Percentiles rank a stretch among this genome's conserved stretches.
Evolutionary conservation across 495 filamentous ascomycete species (phyloP).

Genomic region (Annulohypoxylon bovei): DNA sequence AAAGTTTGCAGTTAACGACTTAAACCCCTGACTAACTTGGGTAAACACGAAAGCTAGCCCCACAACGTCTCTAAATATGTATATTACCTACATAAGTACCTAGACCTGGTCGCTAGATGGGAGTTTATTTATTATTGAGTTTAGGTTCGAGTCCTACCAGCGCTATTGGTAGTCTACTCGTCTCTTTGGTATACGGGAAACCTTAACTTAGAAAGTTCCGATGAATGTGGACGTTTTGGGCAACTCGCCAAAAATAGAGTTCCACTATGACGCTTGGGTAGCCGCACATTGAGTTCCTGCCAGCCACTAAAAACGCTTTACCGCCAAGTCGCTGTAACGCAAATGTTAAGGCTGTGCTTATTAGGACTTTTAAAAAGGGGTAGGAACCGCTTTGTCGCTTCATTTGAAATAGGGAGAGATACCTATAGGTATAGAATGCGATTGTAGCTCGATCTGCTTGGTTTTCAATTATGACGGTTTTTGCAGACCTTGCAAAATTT

Average conservation of each 20-base stretch:
- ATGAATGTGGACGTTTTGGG: background rate
- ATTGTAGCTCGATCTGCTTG: background rate
- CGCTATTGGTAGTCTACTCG: background rate
- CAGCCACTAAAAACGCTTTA: background rate
- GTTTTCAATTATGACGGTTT: background rate
- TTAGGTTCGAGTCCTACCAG: background rate
- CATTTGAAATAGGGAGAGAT: background rate
- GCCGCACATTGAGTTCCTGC: background rate
- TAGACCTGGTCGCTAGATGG: background rate
- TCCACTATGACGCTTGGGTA: background rate
- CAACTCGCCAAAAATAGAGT: background rate
- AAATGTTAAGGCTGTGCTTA: background rate
- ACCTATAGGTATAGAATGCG: background rate
- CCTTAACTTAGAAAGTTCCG: background rate
- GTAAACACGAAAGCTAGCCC: no score
- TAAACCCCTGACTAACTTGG: background rate
- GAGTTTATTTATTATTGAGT: no score
- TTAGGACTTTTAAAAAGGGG: slow-evolving; percentile 5
- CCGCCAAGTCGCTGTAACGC: background rate
- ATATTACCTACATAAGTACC: no score
- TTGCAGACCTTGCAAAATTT: background rate
- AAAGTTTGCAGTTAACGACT: background rate
- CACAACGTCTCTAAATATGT: no score
- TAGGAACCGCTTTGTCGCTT: background rate
- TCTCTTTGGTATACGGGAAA: background rate